Evolutionary conservation across 2,329 filamentous ascomycete genomes (phyloP).

Genomic region (Xylaria digitata): DNA sequence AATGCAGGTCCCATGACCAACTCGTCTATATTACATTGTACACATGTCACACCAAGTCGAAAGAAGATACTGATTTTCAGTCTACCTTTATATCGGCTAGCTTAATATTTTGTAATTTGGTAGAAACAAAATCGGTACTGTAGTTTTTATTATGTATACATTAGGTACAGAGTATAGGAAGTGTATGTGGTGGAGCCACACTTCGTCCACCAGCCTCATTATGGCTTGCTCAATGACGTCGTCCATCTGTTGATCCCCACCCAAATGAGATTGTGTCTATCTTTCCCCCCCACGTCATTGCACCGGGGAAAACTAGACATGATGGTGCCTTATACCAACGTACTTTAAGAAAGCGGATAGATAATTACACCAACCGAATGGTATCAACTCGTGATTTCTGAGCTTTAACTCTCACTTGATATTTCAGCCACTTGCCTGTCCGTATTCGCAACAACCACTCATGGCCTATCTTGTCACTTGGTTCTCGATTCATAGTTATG

Average conservation of each 20-base stretch:
- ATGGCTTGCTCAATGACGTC: constrained; percentile 27
- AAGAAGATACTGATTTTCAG: too few species aligned
- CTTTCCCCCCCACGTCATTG: constrained; percentile 22
- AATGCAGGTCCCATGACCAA: too few species aligned
- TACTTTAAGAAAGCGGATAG: background rate
- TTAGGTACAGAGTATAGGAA: too few species aligned
- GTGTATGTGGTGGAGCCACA: background rate
- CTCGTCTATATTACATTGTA: too few species aligned
- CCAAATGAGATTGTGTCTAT: background rate
- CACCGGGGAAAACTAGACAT: background rate
- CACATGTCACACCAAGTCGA: too few species aligned
- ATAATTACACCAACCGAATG: background rate
- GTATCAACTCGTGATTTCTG: background rate
- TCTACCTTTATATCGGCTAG: too few species aligned
- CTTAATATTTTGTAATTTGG: too few species aligned
- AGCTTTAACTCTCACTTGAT: background rate
- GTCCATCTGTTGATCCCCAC: background rate
- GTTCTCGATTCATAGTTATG: constrained; percentile 56
- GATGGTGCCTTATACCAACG: too few species aligned
- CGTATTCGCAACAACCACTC: background rate
- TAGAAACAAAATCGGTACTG: too few species aligned
- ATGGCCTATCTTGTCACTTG: background rate
- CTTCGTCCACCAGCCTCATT: background rate
- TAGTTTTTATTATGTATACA: too few species aligned
- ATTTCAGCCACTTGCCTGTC: background rate